Evolutionary conservation across 163 green algal species (phyloP).

Genomic region (Prototheca stagnorum): DNA sequence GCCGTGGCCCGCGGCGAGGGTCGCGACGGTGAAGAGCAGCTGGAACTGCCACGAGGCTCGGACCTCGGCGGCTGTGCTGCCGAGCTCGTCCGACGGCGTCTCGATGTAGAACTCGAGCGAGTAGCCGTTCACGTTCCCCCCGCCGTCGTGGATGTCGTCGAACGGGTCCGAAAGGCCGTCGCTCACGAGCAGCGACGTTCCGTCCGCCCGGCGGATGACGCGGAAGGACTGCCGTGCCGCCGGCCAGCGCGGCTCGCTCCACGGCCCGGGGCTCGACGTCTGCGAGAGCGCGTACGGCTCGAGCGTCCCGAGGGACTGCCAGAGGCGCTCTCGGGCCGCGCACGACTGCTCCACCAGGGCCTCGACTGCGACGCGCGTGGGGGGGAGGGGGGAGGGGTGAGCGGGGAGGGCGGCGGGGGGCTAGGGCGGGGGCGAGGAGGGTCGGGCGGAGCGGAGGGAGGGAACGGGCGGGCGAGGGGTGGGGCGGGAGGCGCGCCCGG

Average conservation of each 20-base stretch:
- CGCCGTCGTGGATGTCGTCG: slow-evolving; percentile 30
- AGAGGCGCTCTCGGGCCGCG: slow-evolving; percentile 18
- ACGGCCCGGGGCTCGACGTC: slow-evolving; percentile 18
- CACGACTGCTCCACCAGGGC: slow-evolving; percentile 28
- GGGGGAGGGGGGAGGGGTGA: too few species aligned
- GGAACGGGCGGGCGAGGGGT: too few species aligned
- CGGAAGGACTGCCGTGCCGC: slow-evolving; percentile 27
- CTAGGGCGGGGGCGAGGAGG: too few species aligned
- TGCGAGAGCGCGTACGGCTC: slow-evolving; percentile 31
- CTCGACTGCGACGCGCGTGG: slow-evolving; percentile 14
- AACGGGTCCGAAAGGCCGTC: slow-evolving; percentile 48
- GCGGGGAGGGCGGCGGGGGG: too few species aligned
- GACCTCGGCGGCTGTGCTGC: slow-evolving; percentile 17
- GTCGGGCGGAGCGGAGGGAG: too few species aligned
- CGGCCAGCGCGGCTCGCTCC: slow-evolving; percentile 19
- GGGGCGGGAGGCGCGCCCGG: too few species aligned
- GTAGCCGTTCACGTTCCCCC: slow-evolving; percentile 44
- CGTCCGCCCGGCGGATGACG: slow-evolving; percentile 23
- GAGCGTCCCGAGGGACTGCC: slow-evolving; percentile 24
- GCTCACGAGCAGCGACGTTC: slow-evolving; percentile 30
- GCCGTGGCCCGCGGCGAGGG: slow-evolving; percentile 36
- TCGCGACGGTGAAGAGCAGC: slow-evolving; percentile 38
- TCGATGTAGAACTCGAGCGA: slow-evolving; percentile 48
- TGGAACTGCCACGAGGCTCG: slow-evolving; percentile 44
- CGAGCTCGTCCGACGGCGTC: slow-evolving; percentile 28